Conservation (phyloP, 176 grass and related monocot genomes). For the Tuctoria greenei region DNA sequence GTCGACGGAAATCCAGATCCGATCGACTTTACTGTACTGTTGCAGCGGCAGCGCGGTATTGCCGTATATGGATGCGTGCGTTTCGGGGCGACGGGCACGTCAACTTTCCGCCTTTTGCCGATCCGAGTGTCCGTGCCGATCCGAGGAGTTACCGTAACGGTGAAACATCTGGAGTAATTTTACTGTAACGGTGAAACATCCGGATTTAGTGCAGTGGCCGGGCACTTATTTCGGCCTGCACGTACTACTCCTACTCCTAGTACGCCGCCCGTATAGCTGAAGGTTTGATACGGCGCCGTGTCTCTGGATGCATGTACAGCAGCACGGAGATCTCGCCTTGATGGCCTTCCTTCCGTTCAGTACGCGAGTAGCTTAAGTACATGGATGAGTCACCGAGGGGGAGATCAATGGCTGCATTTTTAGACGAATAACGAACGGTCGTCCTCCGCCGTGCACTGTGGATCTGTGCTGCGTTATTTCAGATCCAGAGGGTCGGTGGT, state of each 20-base stretch:
- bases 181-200: background rate
- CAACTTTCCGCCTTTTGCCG: background rate
- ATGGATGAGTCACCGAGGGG: background rate
- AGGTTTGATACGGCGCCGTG: background rate
- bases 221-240: background rate
- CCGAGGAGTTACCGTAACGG: background rate
- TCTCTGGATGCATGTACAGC: background rate
- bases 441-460: background rate
- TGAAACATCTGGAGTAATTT: background rate
- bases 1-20: background rate
- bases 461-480: too few relatives aligned
- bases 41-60: background rate
- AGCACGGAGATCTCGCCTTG: conserved; percentile 22
- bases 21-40: background rate
- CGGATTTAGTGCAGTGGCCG: background rate
- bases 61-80: background rate
- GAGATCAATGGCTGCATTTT: background rate
- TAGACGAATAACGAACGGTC: background rate
- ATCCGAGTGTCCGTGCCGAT: background rate
- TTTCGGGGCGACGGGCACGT: background rate
- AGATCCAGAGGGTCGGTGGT: too few relatives aligned
- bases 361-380: background rate
- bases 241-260: background rate
- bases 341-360: background rate
- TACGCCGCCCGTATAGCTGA: background rate